Percentiles rank a stretch among this genome's conserved stretches.
phyloP scores from a whole-genome alignment of 2,329 filamentous ascomycete genomes.

The Leptographium galeiforme region DNA sequence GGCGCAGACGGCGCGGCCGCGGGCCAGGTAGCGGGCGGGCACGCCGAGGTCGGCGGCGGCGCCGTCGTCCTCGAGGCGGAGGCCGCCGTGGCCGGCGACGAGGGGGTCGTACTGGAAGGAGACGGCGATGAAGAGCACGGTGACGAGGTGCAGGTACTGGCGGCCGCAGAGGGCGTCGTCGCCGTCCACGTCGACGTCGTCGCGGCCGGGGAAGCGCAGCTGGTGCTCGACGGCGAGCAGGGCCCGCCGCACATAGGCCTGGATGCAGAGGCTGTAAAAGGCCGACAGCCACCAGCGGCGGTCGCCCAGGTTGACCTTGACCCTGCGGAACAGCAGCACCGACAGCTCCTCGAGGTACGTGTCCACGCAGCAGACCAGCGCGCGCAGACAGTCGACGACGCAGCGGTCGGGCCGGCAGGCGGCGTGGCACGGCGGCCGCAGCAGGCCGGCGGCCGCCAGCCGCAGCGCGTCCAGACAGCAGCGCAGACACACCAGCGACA shows the following conservation, averaged over 20 bases:
- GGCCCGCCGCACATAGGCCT: conserved; percentile 18
- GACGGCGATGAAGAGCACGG: conserved; percentile 18
- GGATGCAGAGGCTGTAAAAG: conserved; percentile 19
- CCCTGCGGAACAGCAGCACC: conserved; percentile 18
- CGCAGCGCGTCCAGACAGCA: conserved; percentile 17
- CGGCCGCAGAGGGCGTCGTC: conserved; percentile 15
- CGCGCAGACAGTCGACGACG: conserved; percentile 16
- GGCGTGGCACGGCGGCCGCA: conserved; percentile 12
- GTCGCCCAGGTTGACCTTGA: conserved; percentile 19
- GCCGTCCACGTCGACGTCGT: conserved; percentile 15
- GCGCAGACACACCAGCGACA: conserved; percentile 17
- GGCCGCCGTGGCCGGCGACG: conserved; percentile 10
- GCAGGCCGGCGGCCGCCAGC: conserved; percentile 13
- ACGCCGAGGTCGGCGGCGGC: conserved; percentile 9
- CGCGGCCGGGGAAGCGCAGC: conserved; percentile 13
- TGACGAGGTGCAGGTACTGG: conserved; percentile 18
- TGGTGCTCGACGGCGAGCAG: conserved; percentile 17
- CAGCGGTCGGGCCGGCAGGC: conserved; percentile 15
- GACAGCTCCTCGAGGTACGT: conserved; percentile 18
- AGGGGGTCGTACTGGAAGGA: conserved; percentile 20
- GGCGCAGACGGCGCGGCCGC: conserved; percentile 14
- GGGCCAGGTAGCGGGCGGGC: conserved; percentile 15
- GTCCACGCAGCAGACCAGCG: conserved; percentile 13
- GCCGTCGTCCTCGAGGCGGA: conserved; percentile 6
- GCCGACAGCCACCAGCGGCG: conserved; percentile 20